A percentile compares a stretch with the other conserved stretches of the same genome.
Conservation (phyloP, 2,329 filamentous ascomycete genomes). For the Trichocomaceae sp. region DNA sequence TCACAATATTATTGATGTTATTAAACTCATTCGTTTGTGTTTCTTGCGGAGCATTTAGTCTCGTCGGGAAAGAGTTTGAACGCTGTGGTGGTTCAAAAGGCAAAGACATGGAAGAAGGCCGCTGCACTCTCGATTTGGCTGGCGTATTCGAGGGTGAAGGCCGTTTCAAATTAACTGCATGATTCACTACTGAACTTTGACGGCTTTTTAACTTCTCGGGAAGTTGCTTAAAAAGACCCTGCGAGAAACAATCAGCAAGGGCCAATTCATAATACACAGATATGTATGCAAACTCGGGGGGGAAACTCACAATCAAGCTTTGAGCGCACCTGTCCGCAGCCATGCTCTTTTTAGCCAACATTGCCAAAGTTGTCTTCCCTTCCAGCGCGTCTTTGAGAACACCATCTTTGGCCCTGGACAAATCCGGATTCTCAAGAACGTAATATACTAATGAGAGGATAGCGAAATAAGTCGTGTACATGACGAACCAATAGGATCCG, state of each 20-base stretch:
- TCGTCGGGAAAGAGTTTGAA: constrained; percentile 36
- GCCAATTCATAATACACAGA: background rate
- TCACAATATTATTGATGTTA: constrained; percentile 14
- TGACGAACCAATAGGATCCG: constrained; percentile 61
- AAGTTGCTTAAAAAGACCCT: constrained; percentile 78
- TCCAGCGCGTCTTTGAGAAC: constrained; percentile 78
- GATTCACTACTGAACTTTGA: constrained; percentile 38
- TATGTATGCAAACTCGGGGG: background rate
- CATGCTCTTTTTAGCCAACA: constrained; percentile 74
- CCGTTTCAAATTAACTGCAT: constrained; percentile 44
- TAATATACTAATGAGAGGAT: constrained; percentile 59
- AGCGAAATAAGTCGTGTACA: constrained; percentile 63
- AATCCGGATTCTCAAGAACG: constrained; percentile 58
- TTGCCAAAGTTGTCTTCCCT: constrained; percentile 74
- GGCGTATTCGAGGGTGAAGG: constrained; percentile 28
- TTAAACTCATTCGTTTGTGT: constrained; percentile 16
- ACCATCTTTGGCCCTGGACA: constrained; percentile 56
- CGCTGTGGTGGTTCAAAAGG: constrained; percentile 23
- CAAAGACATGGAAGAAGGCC: constrained; percentile 15
- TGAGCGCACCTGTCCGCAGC: constrained; percentile 80
- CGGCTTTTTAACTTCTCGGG: constrained; percentile 62
- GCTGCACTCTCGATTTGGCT: constrained; percentile 13
- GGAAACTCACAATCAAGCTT: constrained; percentile 61
- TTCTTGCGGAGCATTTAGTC: constrained; percentile 19
- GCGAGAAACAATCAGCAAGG: background rate